A percentile compares a stretch with the other conserved stretches of the same genome.
Evolutionary conservation across 371 early-diverging fungal genomes (phyloP).

Genomic region (Circinella umbellata): DNA sequence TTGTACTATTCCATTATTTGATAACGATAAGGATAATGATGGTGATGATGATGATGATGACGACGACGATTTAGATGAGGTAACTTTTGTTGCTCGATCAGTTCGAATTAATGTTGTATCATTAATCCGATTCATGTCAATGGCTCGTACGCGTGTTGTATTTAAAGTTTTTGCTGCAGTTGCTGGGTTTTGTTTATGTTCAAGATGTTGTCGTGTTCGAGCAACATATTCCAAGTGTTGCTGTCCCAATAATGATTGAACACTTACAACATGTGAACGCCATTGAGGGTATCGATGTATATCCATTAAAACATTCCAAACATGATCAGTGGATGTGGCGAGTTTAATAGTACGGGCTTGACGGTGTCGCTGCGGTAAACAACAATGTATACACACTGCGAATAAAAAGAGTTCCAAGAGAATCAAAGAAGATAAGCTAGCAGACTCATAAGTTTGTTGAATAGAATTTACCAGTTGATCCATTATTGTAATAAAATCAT

Average conservation of each 20-base stretch:
- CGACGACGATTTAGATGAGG: neutral
- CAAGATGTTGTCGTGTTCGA: slow-evolving; percentile 24
- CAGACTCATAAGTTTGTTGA: slow-evolving; percentile 11
- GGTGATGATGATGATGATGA: no score
- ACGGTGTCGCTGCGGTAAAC: slow-evolving; percentile 20
- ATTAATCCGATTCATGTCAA: slow-evolving; percentile 18
- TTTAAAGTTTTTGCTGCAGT: neutral
- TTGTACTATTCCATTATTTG: neutral
- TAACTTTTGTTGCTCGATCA: slow-evolving; percentile 19
- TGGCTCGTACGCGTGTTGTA: slow-evolving; percentile 21
- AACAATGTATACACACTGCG: slow-evolving; percentile 18
- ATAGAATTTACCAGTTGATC: neutral
- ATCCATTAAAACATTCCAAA: slow-evolving; percentile 19
- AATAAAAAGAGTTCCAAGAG: slow-evolving; percentile 20
- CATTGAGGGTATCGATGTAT: slow-evolving; percentile 22
- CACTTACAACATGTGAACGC: slow-evolving; percentile 26
- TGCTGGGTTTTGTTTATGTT: slow-evolving; percentile 10
- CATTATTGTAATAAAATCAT: neutral
- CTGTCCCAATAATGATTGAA: slow-evolving; percentile 6
- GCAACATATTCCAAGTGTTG: slow-evolving; percentile 23
- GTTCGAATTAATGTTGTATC: slow-evolving; percentile 11
- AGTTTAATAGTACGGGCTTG: slow-evolving; percentile 10
- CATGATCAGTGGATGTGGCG: slow-evolving; percentile 1
- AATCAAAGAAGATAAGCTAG: slow-evolving; percentile 20
- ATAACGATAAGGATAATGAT: neutral